These are phyloP conservation scores for Rubroboletus satanas DNA, from an alignment of 768 basidiomycete species.

Conservation along the genomic window DNA sequence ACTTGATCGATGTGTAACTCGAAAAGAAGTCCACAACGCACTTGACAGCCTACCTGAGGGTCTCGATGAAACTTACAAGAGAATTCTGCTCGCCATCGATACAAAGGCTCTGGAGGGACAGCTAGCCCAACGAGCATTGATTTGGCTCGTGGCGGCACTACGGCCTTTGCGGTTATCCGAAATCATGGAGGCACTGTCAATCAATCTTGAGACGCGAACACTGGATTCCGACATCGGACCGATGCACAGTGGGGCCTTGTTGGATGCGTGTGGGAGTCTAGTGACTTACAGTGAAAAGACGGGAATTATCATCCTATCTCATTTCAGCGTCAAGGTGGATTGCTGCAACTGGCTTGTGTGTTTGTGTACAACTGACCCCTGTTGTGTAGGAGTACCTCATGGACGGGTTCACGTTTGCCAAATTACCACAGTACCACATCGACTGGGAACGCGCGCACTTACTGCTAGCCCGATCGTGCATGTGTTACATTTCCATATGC, in stretches of 20 bases:
- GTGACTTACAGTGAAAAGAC: slow-evolving; percentile 3
- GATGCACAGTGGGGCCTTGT: slow-evolving; percentile 2
- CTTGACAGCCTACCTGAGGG: not conserved
- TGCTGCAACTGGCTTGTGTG: not conserved
- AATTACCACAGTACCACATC: not conserved
- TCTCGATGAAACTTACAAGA: not conserved
- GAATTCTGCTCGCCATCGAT: not conserved
- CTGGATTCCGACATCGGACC: not conserved
- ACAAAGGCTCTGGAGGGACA: not conserved
- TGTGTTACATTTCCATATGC: not conserved
- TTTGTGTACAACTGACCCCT: not conserved
- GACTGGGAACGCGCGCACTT: not conserved
- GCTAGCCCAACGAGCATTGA: not conserved
- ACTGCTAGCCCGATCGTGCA: not conserved
- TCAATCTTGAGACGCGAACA: not conserved
- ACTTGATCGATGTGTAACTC: not conserved
- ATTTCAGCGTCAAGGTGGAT: slow-evolving; percentile 3
- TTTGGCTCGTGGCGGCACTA: not conserved
- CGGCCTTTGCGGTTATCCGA: not conserved
- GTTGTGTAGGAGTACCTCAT: not conserved
- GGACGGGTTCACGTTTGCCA: not conserved
- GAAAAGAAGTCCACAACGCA: not conserved
- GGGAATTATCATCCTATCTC: not conserved
- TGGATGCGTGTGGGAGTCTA: slow-evolving; percentile 8
- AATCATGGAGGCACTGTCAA: not conserved